Evolutionary conservation across 1,284 basidiomycete genomes (phyloP), one percentile per base, ranked within the genome.

Genomic region (Mycena citricolor): DNA sequence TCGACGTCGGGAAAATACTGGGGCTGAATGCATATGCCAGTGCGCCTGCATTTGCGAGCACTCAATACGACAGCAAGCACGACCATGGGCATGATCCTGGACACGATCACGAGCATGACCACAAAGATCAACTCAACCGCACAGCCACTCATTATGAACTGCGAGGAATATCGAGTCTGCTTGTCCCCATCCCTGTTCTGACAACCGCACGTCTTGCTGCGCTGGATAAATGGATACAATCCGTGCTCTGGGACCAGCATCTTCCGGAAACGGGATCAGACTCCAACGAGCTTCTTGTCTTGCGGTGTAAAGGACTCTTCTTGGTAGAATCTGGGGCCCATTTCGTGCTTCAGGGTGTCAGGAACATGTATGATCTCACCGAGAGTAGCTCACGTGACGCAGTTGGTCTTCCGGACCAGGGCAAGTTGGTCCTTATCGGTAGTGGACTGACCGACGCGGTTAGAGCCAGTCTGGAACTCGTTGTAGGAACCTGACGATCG

Each of bases 391-490:
- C n/a, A n/a, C n/a, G n/a, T n/a, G 57, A 47, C 11, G 61, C 51
- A 16, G 57, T 78, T 26, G 80, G 74, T 1, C 56, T 78, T 26
- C 74, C 78, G 0, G 75, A 77, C 33, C 64, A 62, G 28, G 89
- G 90, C 13, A 94, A 94, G 66, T 58, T 97, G 21, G 89, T 94
- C 2, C 74, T 97, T 45, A 95, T 97, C 43, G 93, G 93, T 8
- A 85, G 84, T 55, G 86, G 88, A 1, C 62, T 95, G 31, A 65
- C 73, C 45, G 72, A 74, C 45, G 55, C 49, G 10, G 76, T 84
- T 21, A 65, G 78, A 41, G 51, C 56, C 45, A 85, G 79, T 58
- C 62, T 87, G 8, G 40, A 42, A 20, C 14, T 26, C 1, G 31
- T 52, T n/a, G n/a, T n/a, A n/a, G n/a, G n/a, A n/a, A n/a, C n/a